Conservation (phyloP, 179 eudicot species). For the Sideroxylon spinosum region DNA sequence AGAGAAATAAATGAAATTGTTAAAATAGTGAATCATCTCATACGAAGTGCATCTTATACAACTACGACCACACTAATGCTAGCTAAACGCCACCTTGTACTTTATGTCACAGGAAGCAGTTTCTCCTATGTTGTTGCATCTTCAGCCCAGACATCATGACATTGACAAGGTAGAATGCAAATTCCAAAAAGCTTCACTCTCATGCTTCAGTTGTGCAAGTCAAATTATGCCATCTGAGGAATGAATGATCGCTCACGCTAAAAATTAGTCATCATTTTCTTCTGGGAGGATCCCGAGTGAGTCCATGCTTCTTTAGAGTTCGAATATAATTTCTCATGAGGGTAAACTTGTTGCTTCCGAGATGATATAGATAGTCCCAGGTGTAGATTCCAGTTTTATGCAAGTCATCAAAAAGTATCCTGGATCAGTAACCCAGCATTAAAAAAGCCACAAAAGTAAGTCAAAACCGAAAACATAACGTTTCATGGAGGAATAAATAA, state of each 20-base stretch:
- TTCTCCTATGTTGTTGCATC: background rate
- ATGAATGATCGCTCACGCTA: background rate
- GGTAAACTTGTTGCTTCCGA: slow-evolving; percentile 80
- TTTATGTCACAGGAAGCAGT: background rate
- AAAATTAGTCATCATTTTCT: slow-evolving; percentile 36
- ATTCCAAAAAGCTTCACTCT: background rate
- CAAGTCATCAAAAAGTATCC: slow-evolving; percentile 89
- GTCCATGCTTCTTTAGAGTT: slow-evolving; percentile 68
- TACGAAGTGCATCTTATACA: background rate
- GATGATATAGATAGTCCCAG: slow-evolving; percentile 79
- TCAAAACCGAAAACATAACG: background rate
- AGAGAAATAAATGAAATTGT: background rate
- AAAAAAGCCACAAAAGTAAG: background rate
- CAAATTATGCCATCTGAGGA: background rate
- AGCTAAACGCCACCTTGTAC: background rate
- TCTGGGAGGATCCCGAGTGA: slow-evolving; percentile 72
- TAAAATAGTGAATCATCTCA: background rate
- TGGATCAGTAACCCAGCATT: slow-evolving; percentile 21
- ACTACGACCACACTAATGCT: background rate
- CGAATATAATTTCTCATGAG: slow-evolving; percentile 76
- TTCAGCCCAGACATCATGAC: background rate
- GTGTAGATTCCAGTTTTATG: slow-evolving; percentile 96
- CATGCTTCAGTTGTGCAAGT: background rate
- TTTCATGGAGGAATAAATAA: background rate
- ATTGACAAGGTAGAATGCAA: background rate